Evolutionary conservation across 495 filamentous ascomycete species (phyloP), one percentile per base, ranked within the genome.

Genomic region (Penicillium odoratum): DNA sequence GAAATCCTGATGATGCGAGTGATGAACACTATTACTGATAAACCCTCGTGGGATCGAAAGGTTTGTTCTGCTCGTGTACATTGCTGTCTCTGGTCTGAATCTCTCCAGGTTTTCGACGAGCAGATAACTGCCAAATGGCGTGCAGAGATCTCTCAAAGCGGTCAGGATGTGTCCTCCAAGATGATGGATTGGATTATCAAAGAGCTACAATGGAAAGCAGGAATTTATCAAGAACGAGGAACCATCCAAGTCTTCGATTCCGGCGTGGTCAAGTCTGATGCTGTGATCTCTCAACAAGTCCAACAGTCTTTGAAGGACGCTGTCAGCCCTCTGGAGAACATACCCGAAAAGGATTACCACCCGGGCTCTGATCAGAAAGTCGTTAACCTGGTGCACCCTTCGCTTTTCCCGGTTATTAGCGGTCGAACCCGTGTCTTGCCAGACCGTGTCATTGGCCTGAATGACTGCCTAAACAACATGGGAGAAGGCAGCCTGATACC

Each of bases 341-440:
- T 79, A 1, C 76, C 79, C 11, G 70, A 74, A 15, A 57, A 67
- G 57, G 85, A 88, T 57, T 88, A 83, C 75, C 82, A 85, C 59
- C 83, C 83, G 0, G 68, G 75, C 7, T 82, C 81, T 1, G 71
- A 83, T 50, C 58, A 66, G 0, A 76, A 78, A 49, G 86, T 88
- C 0, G 70, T 87, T 3, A 75, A 88, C 61, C 67, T 88, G 3
- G 78, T 88, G 9, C 79, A 87, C 60, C 85, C 84, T 0, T 87
- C 83, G 0, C 67, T 87, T 4, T 88, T 77, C 51, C 85, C 86
- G 1, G 55, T 88, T 3, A 54, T 83, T 5, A 85, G 82, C 55
- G 85, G 84, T 0, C 70, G 64, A 16, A 80, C 78, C 2, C 70
- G 74, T 9, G 74, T 80, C 5, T 65, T 87, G 4, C 65, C 61